Evolutionary conservation across 2,329 filamentous ascomycete species (phyloP).

Genomic region (Penicillium digitatum): DNA sequence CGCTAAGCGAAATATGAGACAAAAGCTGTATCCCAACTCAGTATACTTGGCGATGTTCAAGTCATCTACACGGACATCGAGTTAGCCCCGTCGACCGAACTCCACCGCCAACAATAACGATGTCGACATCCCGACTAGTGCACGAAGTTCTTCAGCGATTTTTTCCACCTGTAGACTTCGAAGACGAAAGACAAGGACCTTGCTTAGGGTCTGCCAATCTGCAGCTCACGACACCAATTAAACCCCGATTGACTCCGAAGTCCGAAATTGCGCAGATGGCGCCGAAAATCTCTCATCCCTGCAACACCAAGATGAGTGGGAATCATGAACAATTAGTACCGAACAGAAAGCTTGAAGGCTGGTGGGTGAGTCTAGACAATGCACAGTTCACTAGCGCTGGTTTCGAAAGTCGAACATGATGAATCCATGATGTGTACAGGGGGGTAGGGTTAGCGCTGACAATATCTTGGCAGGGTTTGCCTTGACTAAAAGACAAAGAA

Average conservation of each 20-base stretch:
- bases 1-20: background rate
- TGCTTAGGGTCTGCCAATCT: background rate
- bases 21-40: background rate
- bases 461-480: background rate
- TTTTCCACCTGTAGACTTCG: background rate
- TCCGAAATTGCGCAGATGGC: background rate
- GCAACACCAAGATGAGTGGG: background rate
- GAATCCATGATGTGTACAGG: background rate
- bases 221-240: background rate
- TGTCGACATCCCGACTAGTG: background rate
- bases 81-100: background rate
- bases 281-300: background rate
- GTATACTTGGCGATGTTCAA: background rate
- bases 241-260: background rate
- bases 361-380: slow-evolving; percentile 12
- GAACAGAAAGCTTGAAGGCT: slow-evolving; percentile 5
- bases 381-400: background rate
- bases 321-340: background rate
- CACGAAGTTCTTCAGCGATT: background rate
- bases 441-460: background rate
- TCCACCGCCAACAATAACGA: background rate
- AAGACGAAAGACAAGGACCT: background rate
- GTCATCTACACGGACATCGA: background rate
- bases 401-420: background rate
- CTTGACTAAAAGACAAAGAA: background rate